phyloP scores from a whole-genome alignment of 2,329 filamentous ascomycete species.

The Ascochyta viciae-villosae region DNA sequence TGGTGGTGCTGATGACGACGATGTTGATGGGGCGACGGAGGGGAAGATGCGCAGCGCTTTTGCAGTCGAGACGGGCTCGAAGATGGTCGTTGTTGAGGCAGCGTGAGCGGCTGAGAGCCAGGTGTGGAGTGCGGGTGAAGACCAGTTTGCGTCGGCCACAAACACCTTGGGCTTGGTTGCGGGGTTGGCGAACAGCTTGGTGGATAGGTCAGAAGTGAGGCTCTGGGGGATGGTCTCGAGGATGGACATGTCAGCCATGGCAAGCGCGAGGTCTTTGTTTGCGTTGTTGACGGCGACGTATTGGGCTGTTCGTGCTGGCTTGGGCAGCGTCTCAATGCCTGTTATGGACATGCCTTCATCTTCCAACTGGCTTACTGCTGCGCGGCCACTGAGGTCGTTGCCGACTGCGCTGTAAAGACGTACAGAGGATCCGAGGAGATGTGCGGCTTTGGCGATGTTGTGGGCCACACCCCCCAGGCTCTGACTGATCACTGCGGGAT shows the following conservation, averaged over 20 bases:
- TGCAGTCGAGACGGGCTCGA: conserved; percentile 85
- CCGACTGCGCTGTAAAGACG: conserved; percentile 82
- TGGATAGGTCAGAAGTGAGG: conserved; percentile 24
- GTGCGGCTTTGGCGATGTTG: conserved; percentile 87
- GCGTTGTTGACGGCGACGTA: conserved; percentile 89
- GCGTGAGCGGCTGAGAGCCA: conserved; percentile 70
- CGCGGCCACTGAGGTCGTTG: conserved; percentile 78
- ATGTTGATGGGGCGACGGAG: conserved; percentile 62
- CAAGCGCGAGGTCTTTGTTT: conserved; percentile 83
- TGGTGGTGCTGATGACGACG: conserved; percentile 48
- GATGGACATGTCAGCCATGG: conserved; percentile 95
- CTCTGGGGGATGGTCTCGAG: conserved; percentile 59
- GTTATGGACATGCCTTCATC: conserved; percentile 68
- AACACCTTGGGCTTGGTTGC: conserved; percentile 70
- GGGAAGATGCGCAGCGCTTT: conserved; percentile 77
- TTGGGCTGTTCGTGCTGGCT: conserved; percentile 76
- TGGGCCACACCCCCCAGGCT: conserved; percentile 90
- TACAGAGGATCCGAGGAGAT: conserved; percentile 70
- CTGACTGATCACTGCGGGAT: conserved; percentile 80
- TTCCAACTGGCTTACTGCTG: conserved; percentile 71
- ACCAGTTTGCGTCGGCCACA: conserved; percentile 89
- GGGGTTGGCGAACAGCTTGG: conserved; percentile 19
- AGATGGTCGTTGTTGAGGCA: conserved; percentile 63
- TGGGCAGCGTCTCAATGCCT: conserved; percentile 60
- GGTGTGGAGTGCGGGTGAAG: conserved; percentile 66